phyloP scores from a whole-genome alignment of 352 stramenopile genomes.

The Phytophthora palmivora region DNA sequence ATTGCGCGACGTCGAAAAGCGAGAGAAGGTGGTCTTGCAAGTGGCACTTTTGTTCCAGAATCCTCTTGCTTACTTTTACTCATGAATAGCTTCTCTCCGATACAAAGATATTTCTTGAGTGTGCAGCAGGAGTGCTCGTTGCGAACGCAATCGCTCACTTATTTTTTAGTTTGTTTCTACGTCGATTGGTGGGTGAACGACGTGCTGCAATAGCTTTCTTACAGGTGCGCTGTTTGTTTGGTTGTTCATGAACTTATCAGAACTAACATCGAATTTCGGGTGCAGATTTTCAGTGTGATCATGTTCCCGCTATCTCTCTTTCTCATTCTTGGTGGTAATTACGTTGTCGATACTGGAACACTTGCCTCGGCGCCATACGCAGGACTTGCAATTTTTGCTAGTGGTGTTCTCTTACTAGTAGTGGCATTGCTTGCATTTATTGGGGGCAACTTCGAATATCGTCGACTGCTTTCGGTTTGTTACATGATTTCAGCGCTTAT shows the following conservation, averaged over 20 bases:
- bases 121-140: slow-evolving; percentile 49
- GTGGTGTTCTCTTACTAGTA: slow-evolving; percentile 56
- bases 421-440: slow-evolving; percentile 75
- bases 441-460: slow-evolving; percentile 80
- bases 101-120: slow-evolving; percentile 46
- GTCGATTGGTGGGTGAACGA: slow-evolving; percentile 56
- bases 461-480: slow-evolving; percentile 72
- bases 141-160: slow-evolving; percentile 41
- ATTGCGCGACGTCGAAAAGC: slow-evolving; percentile 35
- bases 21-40: slow-evolving; percentile 45
- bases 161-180: slow-evolving; percentile 54
- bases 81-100: slow-evolving; percentile 48
- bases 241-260: background rate
- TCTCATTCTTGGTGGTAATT: slow-evolving; percentile 73
- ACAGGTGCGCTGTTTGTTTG: slow-evolving; percentile 42
- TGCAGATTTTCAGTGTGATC: slow-evolving; percentile 70
- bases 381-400: slow-evolving; percentile 72
- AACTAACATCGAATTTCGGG: background rate
- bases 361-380: slow-evolving; percentile 72
- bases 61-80: slow-evolving; percentile 11
- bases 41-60: background rate
- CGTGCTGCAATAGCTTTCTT: slow-evolving; percentile 66
- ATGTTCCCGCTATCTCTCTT: slow-evolving; percentile 72
- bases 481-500: slow-evolving; percentile 68
- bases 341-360: slow-evolving; percentile 73